A percentile compares a stretch with the other conserved stretches of the same genome.
phyloP scores from a whole-genome alignment of 805 yeast species.

The Candida xiaguanensis region DNA sequence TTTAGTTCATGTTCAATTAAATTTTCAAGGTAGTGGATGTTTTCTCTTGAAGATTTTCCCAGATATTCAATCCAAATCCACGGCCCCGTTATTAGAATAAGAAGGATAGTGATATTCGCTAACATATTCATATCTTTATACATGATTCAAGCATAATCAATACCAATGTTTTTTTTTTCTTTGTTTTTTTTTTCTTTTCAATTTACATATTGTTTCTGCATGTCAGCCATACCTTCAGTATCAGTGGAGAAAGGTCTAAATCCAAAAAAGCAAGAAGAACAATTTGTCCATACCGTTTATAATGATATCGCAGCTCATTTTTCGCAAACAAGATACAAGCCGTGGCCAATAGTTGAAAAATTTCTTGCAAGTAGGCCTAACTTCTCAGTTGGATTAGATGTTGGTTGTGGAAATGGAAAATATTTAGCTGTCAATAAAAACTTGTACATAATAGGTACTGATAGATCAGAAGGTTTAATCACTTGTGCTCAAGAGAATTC shows the following conservation, averaged over 20 bases:
- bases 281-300: conserved; percentile 87
- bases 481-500: conserved; percentile 53
- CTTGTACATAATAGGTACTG: conserved; percentile 70
- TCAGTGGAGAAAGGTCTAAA: conserved; percentile 28
- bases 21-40: not conserved
- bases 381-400: conserved; percentile 79
- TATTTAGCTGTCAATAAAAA: conserved; percentile 71
- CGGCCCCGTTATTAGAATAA: too few relatives aligned
- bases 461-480: conserved; percentile 66
- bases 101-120: not conserved
- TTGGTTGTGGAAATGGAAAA: conserved; percentile 98
- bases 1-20: conserved; percentile 8
- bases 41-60: not conserved
- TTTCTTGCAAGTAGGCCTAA: conserved; percentile 49
- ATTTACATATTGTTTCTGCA: conserved; percentile 7
- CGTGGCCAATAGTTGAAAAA: conserved; percentile 92
- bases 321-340: conserved; percentile 90
- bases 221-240: conserved; percentile 30
- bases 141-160: not conserved
- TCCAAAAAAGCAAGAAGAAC: conserved; percentile 63
- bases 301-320: conserved; percentile 91
- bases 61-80: not conserved
- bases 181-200: not conserved
- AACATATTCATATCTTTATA: not conserved
- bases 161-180: not conserved